phyloP scores from a whole-genome alignment of 1,139 yeast genomes.

The Pichia sp. region DNA sequence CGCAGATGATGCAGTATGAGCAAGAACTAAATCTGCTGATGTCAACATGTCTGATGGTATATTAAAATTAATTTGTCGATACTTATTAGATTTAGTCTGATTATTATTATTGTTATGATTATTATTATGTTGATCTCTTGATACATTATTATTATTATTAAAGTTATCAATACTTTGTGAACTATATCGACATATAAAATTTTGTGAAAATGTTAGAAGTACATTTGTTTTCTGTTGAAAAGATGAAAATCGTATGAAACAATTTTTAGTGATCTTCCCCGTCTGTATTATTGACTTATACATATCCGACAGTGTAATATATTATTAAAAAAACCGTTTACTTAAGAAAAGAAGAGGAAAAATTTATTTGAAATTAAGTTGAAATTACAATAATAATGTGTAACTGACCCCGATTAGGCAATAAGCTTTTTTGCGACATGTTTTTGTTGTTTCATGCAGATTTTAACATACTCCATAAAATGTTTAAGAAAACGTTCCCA shows the following conservation, averaged over 20 bases:
- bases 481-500: too few relatives aligned
- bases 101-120: neutral
- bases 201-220: neutral
- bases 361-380: neutral
- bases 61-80: neutral
- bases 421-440: neutral
- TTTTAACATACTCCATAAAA: neutral
- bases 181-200: neutral
- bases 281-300: too few relatives aligned
- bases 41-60: conserved; percentile 5
- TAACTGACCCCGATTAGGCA: neutral
- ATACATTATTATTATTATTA: neutral
- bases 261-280: too few relatives aligned
- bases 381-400: neutral
- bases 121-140: neutral
- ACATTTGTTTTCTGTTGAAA: too few relatives aligned
- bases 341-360: too few relatives aligned
- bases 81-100: neutral
- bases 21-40: conserved; percentile 11
- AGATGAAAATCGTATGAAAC: too few relatives aligned
- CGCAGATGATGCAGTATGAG: conserved; percentile 11
- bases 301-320: too few relatives aligned
- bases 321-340: too few relatives aligned
- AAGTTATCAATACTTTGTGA: neutral
- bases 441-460: neutral